These are phyloP conservation scores for Aspergillus piperis DNA, from an alignment of 2,329 filamentous ascomycete species.

Conservation along the genomic window DNA sequence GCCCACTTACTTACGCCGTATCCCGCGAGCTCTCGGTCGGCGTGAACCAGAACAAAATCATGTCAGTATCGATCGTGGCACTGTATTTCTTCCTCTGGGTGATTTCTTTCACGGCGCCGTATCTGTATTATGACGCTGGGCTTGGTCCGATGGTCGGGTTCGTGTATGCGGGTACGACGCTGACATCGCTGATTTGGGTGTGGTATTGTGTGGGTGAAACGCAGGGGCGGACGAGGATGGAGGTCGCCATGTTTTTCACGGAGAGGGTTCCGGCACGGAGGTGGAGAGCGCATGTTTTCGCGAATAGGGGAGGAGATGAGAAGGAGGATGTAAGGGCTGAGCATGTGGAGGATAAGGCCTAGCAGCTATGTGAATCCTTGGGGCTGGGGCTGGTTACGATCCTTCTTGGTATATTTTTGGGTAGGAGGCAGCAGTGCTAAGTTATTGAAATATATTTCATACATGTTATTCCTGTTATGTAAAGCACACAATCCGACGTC, in stretches of 20 bases:
- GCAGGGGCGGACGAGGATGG: constrained; percentile 36
- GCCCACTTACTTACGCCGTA: constrained; percentile 46
- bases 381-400: too few species aligned
- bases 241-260: constrained; percentile 45
- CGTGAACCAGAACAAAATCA: constrained; percentile 52
- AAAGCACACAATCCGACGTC: too few species aligned
- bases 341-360: constrained; percentile 14
- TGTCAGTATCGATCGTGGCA: constrained; percentile 44
- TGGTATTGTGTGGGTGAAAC: constrained; percentile 48
- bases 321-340: constrained; percentile 12
- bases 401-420: too few species aligned
- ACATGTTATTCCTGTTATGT: too few species aligned
- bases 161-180: constrained; percentile 35
- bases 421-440: too few species aligned
- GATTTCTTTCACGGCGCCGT: constrained; percentile 37
- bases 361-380: not conserved
- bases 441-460: too few species aligned
- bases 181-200: constrained; percentile 30
- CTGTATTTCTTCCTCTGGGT: constrained; percentile 43
- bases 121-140: constrained; percentile 37
- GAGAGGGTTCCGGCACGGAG: constrained; percentile 37
- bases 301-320: constrained; percentile 1
- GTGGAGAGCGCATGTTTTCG: constrained; percentile 32
- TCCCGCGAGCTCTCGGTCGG: constrained; percentile 53
- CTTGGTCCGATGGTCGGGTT: constrained; percentile 39